Evolutionary conservation across 2,329 filamentous ascomycete genomes (phyloP), one percentile per base, ranked within the genome.

Genomic region (Hortaea werneckii): DNA sequence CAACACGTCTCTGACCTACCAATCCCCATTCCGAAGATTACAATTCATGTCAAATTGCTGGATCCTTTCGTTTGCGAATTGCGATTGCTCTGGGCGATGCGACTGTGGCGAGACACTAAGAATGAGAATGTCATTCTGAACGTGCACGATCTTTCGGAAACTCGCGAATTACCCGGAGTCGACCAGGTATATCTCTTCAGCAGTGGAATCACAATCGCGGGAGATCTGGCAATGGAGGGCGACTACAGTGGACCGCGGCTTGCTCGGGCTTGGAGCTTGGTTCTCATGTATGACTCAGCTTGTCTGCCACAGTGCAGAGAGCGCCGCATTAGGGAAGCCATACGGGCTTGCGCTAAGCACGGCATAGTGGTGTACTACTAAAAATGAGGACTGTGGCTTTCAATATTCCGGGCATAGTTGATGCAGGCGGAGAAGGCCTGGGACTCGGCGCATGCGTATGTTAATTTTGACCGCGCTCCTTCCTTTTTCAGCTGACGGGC

Each of bases 1-100:
- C 11, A 29, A n/a, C 11, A 37, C 10, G 12, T 11, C 11, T 13
- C 43, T 12, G 34, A 6, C 4, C 11, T 9, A 3, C 20, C 7
- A 10, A 11, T 11, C 5, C 5, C n/a, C 5, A n/a, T 30, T 10
- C 42, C 46, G n/a, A 28, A 11, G 10, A 26, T 49, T 4, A 46
- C 10, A n/a, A 41, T 49, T 10, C 37, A 51, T 7, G 44, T 49
- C 29, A 42, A 45, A n/a, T 28, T 49, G 43, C 27, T 49, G 5
- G 28, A 44, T 27, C 11, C 38, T 11, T 34, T 40, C 12, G 29
- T n/a, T 12, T 50, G 43, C 37, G 27, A 42, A 11, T 29, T 27
- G 10, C 32, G 41, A 6, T 37, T 50, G 5, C 37, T 38, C 5
- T 11, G 34, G 26, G 29, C 47, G 10, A 39, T 45, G 9, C 41